Base-by-base conservation (phyloP, 805 yeast genomes). In the Teunomyces pallodes region DNA sequence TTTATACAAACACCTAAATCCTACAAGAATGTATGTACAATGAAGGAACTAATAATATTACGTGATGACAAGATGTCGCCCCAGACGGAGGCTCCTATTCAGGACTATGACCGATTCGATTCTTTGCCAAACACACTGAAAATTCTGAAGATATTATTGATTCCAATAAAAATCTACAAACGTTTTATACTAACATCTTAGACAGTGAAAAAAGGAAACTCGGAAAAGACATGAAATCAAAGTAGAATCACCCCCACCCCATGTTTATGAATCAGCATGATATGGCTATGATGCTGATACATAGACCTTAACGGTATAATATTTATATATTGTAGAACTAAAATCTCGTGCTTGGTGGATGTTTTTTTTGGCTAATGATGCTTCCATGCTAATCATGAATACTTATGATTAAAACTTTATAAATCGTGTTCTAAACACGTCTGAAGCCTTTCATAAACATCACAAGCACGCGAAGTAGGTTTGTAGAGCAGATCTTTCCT, bases 21-120 rank as follows among this genome's bases (percentile, higher is more conserved):
- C 29, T 20, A 24, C 41, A 26, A 24, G 13, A 38, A 38, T 12
- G 40, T 32, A 38, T 46, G 48, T 30, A 32, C 46, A 47, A 46
- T 6, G 41, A 38, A 26, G 41, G 41, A 38, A 38, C 41, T 13
- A 9, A 38, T 26, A 38, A 38, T 38, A 58, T 61, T 53, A 52
- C 35, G 54, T 81, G 86, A 82, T 81, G 86, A 82, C 83, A 72
- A 63, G 77, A 57, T 82, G 86, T 82, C 86, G 86, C 86, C 86
- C 86, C 86, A 82, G 75, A 73, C 86, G 84, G 86, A 81, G 77
- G 72, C 60, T 70, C 77, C 78, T 72, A 54, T 72, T 73, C 78
- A 73, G 78, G 78, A 76, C 77, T 59, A 79, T 82, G 86, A 81
- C 77, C 82, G 86, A 82, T 72, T 81, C 86, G 86, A 81, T 79